Evolutionary conservation across 1,284 basidiomycete genomes (phyloP), one percentile per base, ranked within the genome.

Genomic region (Moesziomyces sp.): DNA sequence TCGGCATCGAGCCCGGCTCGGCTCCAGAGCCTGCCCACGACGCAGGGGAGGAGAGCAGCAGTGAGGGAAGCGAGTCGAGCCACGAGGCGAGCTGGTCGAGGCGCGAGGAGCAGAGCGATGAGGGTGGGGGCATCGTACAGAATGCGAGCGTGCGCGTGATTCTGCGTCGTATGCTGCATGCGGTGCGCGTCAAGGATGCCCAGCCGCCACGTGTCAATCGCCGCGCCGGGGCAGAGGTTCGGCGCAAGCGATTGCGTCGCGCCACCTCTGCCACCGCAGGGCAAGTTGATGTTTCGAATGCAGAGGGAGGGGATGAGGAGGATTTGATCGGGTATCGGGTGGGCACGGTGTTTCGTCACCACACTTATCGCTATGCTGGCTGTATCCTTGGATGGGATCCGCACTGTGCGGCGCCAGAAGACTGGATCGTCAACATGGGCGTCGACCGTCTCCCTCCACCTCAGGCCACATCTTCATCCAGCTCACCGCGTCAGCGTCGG

Each of bases 351-450:
- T 79, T 79, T 46, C 54, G 58, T 10, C 77, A 79, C 43, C 62
- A 76, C 6, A 72, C 58, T n/a, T 78, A 69, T 23, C 60, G 68
- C n/a, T 78, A 78, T 34, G 51, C 43, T 0, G 77, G 72, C 21
- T 52, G 50, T 19, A 66, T 74, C 19, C 51, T 72, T 1, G 60
- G 65, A 8, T 78, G 77, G 77, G 68, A 73, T n/a, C 49, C 61
- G 5, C 42, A 59, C 38, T 78, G 77, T 40, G 52, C 55, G 11
- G 72, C 71, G 1, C 56, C 70, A 4, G 68, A 77, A 21, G 58
- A 74, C 26, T 78, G 77, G 77, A 77, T 77, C 44, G 40, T 56
- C 43, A 60, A 61, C 44, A 79, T 79, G 77, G 75, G 73, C 26
- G 74, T 78, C 0, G 71, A 76, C 44, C 52, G 52, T n/a, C 56